These are phyloP conservation scores for Bruguiera sexangula DNA, from an alignment of 345 rosid genomes.

Conservation along the genomic window DNA sequence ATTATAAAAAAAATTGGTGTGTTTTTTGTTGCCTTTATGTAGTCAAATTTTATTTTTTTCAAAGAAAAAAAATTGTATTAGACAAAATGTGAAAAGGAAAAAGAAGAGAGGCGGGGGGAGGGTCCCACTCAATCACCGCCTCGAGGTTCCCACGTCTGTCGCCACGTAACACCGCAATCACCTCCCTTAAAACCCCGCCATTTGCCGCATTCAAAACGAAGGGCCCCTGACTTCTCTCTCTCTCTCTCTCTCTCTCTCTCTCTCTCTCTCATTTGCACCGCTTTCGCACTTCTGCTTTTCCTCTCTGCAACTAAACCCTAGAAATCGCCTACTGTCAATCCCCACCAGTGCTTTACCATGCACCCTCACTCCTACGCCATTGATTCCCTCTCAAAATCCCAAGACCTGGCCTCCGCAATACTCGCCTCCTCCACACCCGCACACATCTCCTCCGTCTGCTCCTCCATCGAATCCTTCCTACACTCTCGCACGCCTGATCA, in stretches of 20 bases:
- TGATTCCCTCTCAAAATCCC: constrained; percentile 65
- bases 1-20: no score
- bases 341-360: constrained; percentile 35
- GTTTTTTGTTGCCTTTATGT: no score
- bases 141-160: constrained; percentile 12
- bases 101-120: background rate
- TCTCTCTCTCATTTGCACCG: background rate
- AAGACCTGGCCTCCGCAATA: constrained; percentile 60
- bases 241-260: no score
- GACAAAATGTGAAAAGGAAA: no score
- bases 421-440: constrained; percentile 56
- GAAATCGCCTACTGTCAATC: background rate
- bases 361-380: constrained; percentile 68
- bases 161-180: constrained; percentile 31
- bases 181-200: constrained; percentile 48
- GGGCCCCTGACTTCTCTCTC: no score
- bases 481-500: constrained; percentile 72
- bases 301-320: constrained; percentile 36
- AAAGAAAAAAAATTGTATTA: no score
- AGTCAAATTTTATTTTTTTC: no score
- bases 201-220: constrained; percentile 38
- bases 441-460: constrained; percentile 58
- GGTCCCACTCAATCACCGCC: constrained; percentile 13
- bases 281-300: background rate
- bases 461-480: constrained; percentile 58